Percentiles rank a stretch among this genome's conserved stretches.
Conservation (phyloP, 768 basidiomycete genomes). For the Xerocomellus amylosporus region DNA sequence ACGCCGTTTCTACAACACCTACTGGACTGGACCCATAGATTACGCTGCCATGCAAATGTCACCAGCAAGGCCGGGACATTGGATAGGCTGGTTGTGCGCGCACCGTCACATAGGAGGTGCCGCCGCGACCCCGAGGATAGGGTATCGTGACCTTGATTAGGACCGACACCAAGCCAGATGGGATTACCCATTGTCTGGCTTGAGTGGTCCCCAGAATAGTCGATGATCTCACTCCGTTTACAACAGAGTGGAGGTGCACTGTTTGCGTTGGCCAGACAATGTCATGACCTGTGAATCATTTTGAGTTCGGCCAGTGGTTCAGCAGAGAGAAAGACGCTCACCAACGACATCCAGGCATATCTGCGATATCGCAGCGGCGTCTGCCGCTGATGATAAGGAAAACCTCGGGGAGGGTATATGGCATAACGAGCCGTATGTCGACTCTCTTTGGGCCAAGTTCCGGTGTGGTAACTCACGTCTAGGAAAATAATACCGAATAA, state of each 20-base stretch:
- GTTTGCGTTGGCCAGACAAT: constrained; percentile 80
- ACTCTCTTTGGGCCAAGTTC: not conserved
- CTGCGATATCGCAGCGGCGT: constrained; percentile 8
- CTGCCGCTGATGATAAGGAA: constrained; percentile 2
- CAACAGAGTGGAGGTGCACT: constrained; percentile 68
- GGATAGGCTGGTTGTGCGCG: not conserved
- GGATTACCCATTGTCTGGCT: not conserved
- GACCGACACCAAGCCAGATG: not conserved
- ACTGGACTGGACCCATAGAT: not conserved
- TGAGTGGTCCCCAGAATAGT: constrained; percentile 27
- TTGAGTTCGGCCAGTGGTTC: not conserved
- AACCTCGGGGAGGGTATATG: constrained; percentile 10
- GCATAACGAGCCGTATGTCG: not conserved
- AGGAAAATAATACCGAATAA: constrained; percentile 11
- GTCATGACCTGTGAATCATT: constrained; percentile 60
- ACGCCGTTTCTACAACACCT: not conserved
- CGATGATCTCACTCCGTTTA: constrained; percentile 66
- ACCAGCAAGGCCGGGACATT: not conserved
- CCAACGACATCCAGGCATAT: constrained; percentile 34
- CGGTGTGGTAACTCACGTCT: not conserved
- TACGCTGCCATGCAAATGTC: not conserved
- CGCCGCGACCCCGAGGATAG: not conserved
- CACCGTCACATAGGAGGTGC: not conserved
- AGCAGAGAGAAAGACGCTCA: constrained; percentile 8
- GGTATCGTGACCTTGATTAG: not conserved